Percentiles rank a stretch among this genome's conserved stretches.
phyloP scores from a whole-genome alignment of 768 basidiomycete species.

The Butyriboletus loyo region DNA sequence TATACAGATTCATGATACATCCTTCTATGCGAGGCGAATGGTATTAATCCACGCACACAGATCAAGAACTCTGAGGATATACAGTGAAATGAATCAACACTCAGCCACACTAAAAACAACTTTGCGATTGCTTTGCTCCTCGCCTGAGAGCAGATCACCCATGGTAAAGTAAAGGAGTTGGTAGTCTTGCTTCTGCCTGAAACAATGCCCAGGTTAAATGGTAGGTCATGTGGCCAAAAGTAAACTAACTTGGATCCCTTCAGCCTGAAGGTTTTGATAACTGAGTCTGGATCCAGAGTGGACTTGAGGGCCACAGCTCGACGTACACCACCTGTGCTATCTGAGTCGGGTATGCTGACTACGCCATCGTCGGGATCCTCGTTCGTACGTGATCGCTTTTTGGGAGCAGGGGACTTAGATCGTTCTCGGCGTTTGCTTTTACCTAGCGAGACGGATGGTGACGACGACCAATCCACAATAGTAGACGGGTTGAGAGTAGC shows the following conservation, averaged over 20 bases:
- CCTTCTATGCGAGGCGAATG: not conserved
- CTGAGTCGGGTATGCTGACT: constrained; percentile 23
- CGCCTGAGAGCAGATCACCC: constrained; percentile 53
- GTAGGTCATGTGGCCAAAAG: not conserved
- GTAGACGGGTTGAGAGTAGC: constrained; percentile 16
- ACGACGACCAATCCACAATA: constrained; percentile 4
- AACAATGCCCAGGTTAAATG: not conserved
- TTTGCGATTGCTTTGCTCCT: constrained; percentile 48
- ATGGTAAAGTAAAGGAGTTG: constrained; percentile 86
- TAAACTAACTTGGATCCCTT: constrained; percentile 41
- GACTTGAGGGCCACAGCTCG: not conserved
- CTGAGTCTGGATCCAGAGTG: constrained; percentile 29
- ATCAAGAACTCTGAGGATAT: not conserved
- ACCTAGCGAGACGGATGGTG: constrained; percentile 5
- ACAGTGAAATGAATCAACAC: constrained; percentile 12
- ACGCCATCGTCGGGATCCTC: constrained; percentile 26
- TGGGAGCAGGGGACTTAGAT: constrained; percentile 20
- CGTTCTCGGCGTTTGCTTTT: constrained; percentile 23
- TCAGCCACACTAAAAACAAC: constrained; percentile 50
- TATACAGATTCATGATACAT: not conserved
- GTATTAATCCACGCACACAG: not conserved
- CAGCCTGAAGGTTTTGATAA: constrained; percentile 51
- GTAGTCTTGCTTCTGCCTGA: constrained; percentile 49
- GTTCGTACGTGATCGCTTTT: constrained; percentile 29
- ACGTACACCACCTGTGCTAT: constrained; percentile 5